Evolutionary conservation across 148 eudicot species (phyloP).

Genomic region (Polygonum aviculare): DNA sequence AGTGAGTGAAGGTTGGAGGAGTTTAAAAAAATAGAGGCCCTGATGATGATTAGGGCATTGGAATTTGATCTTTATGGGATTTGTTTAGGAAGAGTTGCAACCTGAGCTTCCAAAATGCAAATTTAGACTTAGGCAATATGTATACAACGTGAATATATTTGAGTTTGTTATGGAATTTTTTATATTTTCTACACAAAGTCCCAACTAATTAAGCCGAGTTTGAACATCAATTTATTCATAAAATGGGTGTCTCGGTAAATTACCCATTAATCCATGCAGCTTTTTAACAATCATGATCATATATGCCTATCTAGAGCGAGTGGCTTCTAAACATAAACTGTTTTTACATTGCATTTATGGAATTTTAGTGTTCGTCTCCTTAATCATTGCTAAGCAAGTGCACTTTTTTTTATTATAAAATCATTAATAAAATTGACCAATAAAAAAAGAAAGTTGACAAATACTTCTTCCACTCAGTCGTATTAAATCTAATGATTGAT

Average conservation of each 20-base stretch:
- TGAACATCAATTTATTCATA: background rate
- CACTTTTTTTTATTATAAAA: background rate
- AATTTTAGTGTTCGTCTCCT: background rate
- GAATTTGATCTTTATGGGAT: background rate
- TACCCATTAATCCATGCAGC: too few relatives aligned
- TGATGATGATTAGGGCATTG: background rate
- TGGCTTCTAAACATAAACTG: background rate
- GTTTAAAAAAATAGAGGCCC: background rate
- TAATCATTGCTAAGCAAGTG: background rate
- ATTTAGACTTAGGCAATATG: background rate
- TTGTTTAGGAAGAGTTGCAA: background rate
- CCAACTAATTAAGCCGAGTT: background rate
- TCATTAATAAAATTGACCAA: background rate
- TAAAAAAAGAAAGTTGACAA: background rate
- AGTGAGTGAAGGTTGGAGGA: background rate
- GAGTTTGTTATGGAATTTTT: background rate
- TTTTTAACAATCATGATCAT: too few relatives aligned
- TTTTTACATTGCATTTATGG: background rate
- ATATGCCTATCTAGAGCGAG: too few relatives aligned
- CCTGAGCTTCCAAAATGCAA: background rate
- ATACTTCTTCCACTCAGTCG: background rate
- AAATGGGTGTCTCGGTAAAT: too few relatives aligned
- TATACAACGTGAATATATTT: background rate
- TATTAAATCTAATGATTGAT: background rate
- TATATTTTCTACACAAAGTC: background rate